Base-by-base conservation (phyloP, 208 protist genomes). In the Trypanosoma lewisi region DNA sequence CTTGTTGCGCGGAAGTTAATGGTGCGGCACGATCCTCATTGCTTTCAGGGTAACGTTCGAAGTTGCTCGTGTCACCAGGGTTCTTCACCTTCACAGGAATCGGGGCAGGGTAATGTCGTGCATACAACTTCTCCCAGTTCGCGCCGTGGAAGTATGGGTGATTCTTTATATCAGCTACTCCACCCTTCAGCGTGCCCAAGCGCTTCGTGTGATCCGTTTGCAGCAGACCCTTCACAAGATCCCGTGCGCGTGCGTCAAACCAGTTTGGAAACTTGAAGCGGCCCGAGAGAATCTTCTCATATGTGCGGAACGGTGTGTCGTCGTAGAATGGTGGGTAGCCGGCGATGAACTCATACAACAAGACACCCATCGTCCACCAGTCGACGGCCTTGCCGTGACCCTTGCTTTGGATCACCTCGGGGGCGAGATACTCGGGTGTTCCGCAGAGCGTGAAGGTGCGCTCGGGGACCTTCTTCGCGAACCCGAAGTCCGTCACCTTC, bases 361-460 rank as follows among this genome's bases (percentile, higher is more conserved):
- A 64, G 41, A 98, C 91, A 42, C 97, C 97, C 70, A 97, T 93
- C 47, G 85, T 87, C 97, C 97, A 99, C 96, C 95, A 98, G 79
- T 99, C 97, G 25, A 98, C 95, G 30, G 91, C 89, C 77, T 97
- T 98, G 21, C 94, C 94, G 75, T 98, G 93, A 0, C 87, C 90
- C 57, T 94, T 89, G 48, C 85, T 87, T 67, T 87, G 72, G 23
- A 98, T 81, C 64, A 98, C 89, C 79, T 98, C 94, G 28, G 96
- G 91, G n/a, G 97, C 86, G 42, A 96, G 75, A 75, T 92, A 95
- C 53, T 88, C 83, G 33, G 91, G 88, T 34, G 91, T 95, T 37
- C 91, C 91, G 71, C 91, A 96, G 36, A 94, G 74, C 51, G 91
- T 95, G 73, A 91, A 94, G 30, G 82, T 91, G 49, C 84, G 81